Conservation (phyloP, 371 early-diverging fungal species). For the Apophysomyces trapeziformis region DNA sequence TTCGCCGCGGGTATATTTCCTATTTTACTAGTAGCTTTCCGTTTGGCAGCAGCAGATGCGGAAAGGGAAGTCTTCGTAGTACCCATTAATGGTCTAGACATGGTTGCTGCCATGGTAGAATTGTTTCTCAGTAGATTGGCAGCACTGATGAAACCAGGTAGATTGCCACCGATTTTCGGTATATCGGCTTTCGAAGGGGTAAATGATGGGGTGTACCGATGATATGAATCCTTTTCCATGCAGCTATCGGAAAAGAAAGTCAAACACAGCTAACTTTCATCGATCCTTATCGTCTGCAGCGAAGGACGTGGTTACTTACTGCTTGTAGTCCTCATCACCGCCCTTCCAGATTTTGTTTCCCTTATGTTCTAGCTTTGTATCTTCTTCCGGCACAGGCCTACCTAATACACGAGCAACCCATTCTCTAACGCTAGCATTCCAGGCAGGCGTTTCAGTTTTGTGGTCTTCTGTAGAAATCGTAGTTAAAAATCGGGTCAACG, state of each 20-base stretch:
- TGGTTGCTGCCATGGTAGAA: not conserved
- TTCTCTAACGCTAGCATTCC: slow-evolving; percentile 13
- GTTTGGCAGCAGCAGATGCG: not conserved
- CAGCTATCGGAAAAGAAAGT: not conserved
- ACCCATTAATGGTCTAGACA: not conserved
- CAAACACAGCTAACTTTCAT: not conserved
- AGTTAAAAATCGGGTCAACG: slow-evolving; percentile 11
- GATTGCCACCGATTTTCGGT: slow-evolving; percentile 16
- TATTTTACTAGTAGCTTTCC: not conserved
- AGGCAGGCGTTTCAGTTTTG: slow-evolving; percentile 16
- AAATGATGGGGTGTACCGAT: not conserved
- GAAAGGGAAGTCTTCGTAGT: not conserved
- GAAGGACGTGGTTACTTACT: no score
- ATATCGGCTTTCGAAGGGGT: not conserved
- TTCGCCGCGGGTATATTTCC: not conserved
- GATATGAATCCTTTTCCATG: not conserved
- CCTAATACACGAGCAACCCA: slow-evolving; percentile 21
- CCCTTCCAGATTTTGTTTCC: slow-evolving; percentile 16
- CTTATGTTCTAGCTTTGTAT: not conserved
- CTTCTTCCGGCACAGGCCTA: not conserved
- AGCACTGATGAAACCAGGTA: slow-evolving; percentile 41
- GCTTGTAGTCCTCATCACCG: not conserved
- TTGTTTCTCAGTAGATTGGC: not conserved
- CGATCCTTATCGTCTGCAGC: not conserved
- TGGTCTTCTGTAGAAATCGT: slow-evolving; percentile 10